phyloP scores from a whole-genome alignment of 192 early-diverging fungal genomes.

The Coemansia biformis region DNA sequence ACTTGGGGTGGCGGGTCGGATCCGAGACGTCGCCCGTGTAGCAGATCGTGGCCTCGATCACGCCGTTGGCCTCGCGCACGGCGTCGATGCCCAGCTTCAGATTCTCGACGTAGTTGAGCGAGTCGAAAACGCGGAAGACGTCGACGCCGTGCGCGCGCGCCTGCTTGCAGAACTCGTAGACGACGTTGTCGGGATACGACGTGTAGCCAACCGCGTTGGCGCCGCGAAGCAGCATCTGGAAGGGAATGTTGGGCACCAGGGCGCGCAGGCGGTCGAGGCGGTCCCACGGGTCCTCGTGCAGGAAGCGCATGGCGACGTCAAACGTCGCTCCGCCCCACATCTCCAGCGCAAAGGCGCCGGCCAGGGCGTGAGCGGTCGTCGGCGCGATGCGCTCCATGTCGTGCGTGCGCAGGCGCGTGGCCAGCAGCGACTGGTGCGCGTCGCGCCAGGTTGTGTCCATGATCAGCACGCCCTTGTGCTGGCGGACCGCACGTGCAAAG shows the following conservation, averaged over 20 bases:
- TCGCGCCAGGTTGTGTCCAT: slow-evolving; percentile 98
- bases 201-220: slow-evolving; percentile 98
- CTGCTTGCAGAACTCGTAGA: slow-evolving; percentile 93
- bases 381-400: slow-evolving; percentile 89
- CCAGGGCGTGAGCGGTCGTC: slow-evolving; percentile 79
- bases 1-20: slow-evolving; percentile 68
- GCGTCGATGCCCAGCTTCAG: slow-evolving; percentile 90
- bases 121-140: slow-evolving; percentile 97
- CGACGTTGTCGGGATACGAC: slow-evolving; percentile 94
- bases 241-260: slow-evolving; percentile 92
- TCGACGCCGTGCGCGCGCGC: slow-evolving; percentile 87
- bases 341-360: slow-evolving; percentile 88
- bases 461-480: slow-evolving; percentile 79
- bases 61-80: slow-evolving; percentile 89
- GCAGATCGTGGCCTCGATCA: slow-evolving; percentile 85
- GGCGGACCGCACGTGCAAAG: slow-evolving; percentile 86
- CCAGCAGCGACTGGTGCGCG: slow-evolving; percentile 92
- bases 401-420: slow-evolving; percentile 91
- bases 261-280: slow-evolving; percentile 76
- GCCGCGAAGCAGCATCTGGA: slow-evolving; percentile 97
- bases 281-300: slow-evolving; percentile 97
- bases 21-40: slow-evolving; percentile 94
- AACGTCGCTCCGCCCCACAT: slow-evolving; percentile 99
- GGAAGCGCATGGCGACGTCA: slow-evolving; percentile 94
- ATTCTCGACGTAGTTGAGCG: slow-evolving; percentile 95